These are phyloP conservation scores for Candida sp. DNA, from an alignment of 1,139 yeast genomes.

Conservation along the genomic window DNA sequence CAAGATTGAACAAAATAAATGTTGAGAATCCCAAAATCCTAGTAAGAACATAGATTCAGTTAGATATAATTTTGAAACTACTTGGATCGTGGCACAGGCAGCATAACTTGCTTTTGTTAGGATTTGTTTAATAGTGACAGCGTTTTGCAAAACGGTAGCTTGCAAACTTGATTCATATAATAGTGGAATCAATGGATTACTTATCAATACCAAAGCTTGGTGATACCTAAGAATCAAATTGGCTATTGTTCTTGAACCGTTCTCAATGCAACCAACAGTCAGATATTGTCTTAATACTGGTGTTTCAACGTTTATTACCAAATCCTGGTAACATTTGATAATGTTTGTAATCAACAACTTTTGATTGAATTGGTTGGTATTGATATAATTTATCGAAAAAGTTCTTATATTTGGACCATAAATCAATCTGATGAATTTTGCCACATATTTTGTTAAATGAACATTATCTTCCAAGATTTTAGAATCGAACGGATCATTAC, in stretches of 20 bases:
- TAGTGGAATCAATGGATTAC: constrained; percentile 43
- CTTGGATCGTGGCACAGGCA: constrained; percentile 38
- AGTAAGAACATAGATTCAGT: constrained; percentile 35
- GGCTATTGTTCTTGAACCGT: constrained; percentile 27
- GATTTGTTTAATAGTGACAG: constrained; percentile 27
- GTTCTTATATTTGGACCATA: constrained; percentile 38
- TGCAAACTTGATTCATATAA: constrained; percentile 31
- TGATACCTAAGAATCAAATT: constrained; percentile 45
- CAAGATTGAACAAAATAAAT: constrained; percentile 42
- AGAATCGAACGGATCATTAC: constrained; percentile 28
- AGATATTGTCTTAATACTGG: constrained; percentile 24
- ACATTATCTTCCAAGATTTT: constrained; percentile 34
- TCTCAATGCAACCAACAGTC: constrained; percentile 16
- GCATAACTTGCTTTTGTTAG: constrained; percentile 37
- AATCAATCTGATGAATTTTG: constrained; percentile 29
- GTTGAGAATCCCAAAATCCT: constrained; percentile 55
- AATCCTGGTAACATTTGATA: constrained; percentile 24
- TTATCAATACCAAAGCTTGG: constrained; percentile 41
- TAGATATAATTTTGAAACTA: constrained; percentile 32
- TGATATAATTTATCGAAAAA: constrained; percentile 36
- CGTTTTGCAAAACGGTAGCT: constrained; percentile 20
- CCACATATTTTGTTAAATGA: constrained; percentile 35
- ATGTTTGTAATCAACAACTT: constrained; percentile 27
- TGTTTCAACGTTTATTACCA: constrained; percentile 28
- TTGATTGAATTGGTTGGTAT: constrained; percentile 39